Conservation (phyloP, 2,329 filamentous ascomycete species). For the Acrodontium crateriforme region DNA sequence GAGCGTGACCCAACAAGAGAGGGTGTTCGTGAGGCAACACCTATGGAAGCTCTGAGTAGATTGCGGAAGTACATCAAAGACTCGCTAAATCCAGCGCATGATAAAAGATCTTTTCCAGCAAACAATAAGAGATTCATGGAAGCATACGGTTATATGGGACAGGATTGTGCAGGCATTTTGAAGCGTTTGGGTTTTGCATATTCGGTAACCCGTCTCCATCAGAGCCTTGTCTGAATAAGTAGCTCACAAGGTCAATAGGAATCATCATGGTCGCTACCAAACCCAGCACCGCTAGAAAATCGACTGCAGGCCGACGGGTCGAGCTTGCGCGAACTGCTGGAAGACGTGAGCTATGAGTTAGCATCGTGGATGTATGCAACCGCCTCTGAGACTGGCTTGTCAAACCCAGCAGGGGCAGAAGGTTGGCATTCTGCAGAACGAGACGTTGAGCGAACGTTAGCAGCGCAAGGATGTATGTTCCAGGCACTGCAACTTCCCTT, state of each 20-base stretch:
- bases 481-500: neutral
- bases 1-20: conserved; percentile 40
- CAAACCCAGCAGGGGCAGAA: conserved; percentile 16
- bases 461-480: conserved; percentile 18
- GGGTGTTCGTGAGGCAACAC: conserved; percentile 36
- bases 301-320: conserved; percentile 11
- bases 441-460: conserved; percentile 21
- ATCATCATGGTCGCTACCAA: conserved; percentile 17
- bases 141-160: conserved; percentile 38
- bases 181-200: conserved; percentile 43
- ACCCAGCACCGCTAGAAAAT: conserved; percentile 10
- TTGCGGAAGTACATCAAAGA: conserved; percentile 48
- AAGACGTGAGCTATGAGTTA: conserved; percentile 48
- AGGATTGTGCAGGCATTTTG: conserved; percentile 46
- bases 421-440: conserved; percentile 18
- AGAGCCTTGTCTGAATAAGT: conserved; percentile 1
- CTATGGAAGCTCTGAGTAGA: conserved; percentile 42
- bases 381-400: conserved; percentile 10
- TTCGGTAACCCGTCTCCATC: conserved; percentile 9
- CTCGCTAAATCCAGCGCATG: conserved; percentile 36
- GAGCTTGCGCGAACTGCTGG: conserved; percentile 32
- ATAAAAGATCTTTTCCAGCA: conserved; percentile 41
- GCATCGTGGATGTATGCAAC: conserved; percentile 34
- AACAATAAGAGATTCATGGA: conserved; percentile 51
- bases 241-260: conserved; percentile 5